These are phyloP conservation scores for Fusarium sp. DNA, from an alignment of 2,329 filamentous ascomycete species.

Conservation along the genomic window DNA sequence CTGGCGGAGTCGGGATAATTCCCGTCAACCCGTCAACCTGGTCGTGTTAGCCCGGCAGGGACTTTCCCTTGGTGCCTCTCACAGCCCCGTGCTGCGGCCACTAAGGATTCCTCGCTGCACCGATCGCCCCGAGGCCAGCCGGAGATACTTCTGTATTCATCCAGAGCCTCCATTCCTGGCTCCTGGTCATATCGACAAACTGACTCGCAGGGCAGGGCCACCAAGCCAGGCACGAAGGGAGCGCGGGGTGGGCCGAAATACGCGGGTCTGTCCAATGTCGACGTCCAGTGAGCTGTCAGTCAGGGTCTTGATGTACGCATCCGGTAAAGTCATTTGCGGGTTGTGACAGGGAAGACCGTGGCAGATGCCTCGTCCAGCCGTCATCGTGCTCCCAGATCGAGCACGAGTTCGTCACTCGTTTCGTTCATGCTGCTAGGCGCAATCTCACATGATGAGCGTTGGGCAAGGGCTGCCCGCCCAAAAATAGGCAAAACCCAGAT, in stretches of 20 bases:
- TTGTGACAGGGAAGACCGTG: conserved; percentile 12
- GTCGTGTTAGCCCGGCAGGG: conserved; percentile 12
- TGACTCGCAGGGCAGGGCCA: conserved; percentile 37
- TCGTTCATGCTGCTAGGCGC: conserved; percentile 26
- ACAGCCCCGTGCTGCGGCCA: conserved; percentile 31
- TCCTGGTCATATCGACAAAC: conserved; percentile 32
- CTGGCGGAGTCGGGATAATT: conserved; percentile 30
- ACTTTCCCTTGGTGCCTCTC: conserved; percentile 27
- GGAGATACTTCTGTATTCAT: conserved; percentile 39
- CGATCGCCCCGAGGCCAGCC: conserved; percentile 39
- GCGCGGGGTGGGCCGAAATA: conserved; percentile 7
- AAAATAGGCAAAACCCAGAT: conserved; percentile 26
- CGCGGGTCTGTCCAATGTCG: conserved; percentile 6
- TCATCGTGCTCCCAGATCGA: conserved; percentile 18
- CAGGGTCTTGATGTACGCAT: conserved; percentile 20
- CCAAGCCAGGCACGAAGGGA: neutral
- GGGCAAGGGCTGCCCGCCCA: conserved; percentile 13
- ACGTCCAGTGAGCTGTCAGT: conserved; percentile 8
- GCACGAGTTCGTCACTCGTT: conserved; percentile 14
- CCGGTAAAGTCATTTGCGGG: conserved; percentile 19
- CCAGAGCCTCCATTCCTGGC: conserved; percentile 35
- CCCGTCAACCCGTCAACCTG: conserved; percentile 27
- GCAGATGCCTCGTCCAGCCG: neutral
- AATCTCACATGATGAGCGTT: conserved; percentile 19
- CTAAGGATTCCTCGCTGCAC: conserved; percentile 28